These are phyloP conservation scores for Butyriboletus loyo DNA, from an alignment of 768 basidiomycete genomes.

Conservation along the genomic window DNA sequence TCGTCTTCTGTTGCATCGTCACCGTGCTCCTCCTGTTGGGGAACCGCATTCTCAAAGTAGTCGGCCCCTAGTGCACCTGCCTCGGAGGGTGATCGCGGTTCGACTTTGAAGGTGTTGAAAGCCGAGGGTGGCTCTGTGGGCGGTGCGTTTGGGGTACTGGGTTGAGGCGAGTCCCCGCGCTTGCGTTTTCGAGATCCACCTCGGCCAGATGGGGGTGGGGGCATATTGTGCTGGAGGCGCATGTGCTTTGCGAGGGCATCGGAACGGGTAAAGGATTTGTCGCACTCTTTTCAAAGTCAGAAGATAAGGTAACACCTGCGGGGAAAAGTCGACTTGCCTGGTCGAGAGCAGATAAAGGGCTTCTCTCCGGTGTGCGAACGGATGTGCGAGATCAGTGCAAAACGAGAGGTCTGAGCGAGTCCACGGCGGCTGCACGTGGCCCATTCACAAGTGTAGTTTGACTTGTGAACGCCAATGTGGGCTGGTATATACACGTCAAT, in stretches of 20 bases:
- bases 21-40: constrained; percentile 14
- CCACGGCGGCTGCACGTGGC: constrained; percentile 74
- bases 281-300: constrained; percentile 62
- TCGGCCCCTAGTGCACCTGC: constrained; percentile 30
- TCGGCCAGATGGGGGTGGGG: constrained; percentile 67
- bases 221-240: constrained; percentile 82
- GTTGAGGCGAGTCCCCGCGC: constrained; percentile 39
- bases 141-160: constrained; percentile 17
- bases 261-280: constrained; percentile 92
- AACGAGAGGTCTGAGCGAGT: constrained; percentile 82
- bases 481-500: constrained; percentile 37
- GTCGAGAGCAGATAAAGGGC: constrained; percentile 78
- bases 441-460: constrained; percentile 91
- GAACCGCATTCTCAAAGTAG: constrained; percentile 29
- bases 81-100: constrained; percentile 45
- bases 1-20: constrained; percentile 27
- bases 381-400: constrained; percentile 87
- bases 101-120: constrained; percentile 67
- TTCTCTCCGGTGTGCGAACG: constrained; percentile 94
- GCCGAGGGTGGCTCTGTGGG: constrained; percentile 27
- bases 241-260: constrained; percentile 93
- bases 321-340: constrained; percentile 51
- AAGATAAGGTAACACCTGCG: background rate
- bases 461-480: constrained; percentile 81
- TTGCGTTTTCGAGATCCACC: constrained; percentile 73